Conservation (phyloP, 2,329 filamentous ascomycete genomes). For the Aspergillus neotritici region DNA sequence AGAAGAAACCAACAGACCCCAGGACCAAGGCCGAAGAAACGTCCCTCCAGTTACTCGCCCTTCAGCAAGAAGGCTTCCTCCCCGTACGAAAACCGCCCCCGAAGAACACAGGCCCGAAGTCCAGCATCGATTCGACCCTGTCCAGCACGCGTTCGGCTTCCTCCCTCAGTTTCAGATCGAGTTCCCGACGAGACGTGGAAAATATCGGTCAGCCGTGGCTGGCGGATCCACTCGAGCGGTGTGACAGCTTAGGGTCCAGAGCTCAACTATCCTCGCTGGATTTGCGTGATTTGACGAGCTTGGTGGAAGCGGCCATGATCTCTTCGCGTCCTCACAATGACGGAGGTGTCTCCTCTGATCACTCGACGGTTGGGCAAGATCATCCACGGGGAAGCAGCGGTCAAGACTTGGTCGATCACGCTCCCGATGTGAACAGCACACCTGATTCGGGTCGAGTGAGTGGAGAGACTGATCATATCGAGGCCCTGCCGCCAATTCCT, state of each 20-base stretch:
- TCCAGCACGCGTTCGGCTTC: constrained; percentile 11
- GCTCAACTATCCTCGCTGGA: constrained; percentile 24
- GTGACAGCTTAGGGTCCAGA: constrained; percentile 11
- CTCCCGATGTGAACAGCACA: too few species aligned
- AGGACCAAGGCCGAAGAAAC: constrained; percentile 23
- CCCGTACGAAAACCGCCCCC: constrained; percentile 8
- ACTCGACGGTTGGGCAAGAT: constrained; percentile 1
- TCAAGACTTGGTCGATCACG: too few species aligned
- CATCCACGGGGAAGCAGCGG: not conserved
- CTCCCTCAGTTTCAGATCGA: constrained; percentile 23
- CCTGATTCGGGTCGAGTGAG: too few species aligned
- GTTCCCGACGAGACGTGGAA: constrained; percentile 31
- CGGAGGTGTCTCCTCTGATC: constrained; percentile 17
- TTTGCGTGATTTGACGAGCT: constrained; percentile 28
- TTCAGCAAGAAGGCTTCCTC: constrained; percentile 29
- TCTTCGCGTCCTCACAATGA: constrained; percentile 21
- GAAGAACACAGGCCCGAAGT: constrained; percentile 19
- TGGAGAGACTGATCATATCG: too few species aligned
- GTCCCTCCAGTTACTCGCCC: constrained; percentile 23
- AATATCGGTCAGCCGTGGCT: constrained; percentile 36
- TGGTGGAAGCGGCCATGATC: constrained; percentile 30
- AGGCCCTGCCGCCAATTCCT: too few species aligned
- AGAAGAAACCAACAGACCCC: constrained; percentile 21
- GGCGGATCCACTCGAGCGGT: constrained; percentile 20
- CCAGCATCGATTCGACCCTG: constrained; percentile 17